Percentiles rank a stretch among this genome's conserved stretches.
phyloP scores from a whole-genome alignment of 805 yeast species.

The Metschnikowia gruessii region DNA sequence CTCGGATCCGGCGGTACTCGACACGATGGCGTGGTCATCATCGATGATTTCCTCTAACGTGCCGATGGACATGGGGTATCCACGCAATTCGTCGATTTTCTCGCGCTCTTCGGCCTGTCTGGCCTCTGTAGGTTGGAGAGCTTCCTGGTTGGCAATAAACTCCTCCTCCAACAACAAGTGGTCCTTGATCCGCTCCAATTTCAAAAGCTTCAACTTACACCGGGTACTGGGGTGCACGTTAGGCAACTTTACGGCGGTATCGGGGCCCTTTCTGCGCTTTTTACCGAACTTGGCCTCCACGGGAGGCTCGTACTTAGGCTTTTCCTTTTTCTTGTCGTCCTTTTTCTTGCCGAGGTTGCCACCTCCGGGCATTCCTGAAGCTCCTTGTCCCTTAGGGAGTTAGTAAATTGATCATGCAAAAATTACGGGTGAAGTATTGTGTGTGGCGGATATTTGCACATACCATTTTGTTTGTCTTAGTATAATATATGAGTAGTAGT shows the following conservation, averaged over 20 bases:
- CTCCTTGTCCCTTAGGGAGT: slow-evolving; percentile 48
- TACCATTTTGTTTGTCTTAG: slow-evolving; percentile 12
- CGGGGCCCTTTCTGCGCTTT: slow-evolving; percentile 91
- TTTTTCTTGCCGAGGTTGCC: slow-evolving; percentile 46
- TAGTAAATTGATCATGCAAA: slow-evolving; percentile 7
- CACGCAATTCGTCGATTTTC: slow-evolving; percentile 92
- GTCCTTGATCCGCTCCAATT: slow-evolving; percentile 95
- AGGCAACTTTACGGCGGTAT: slow-evolving; percentile 81
- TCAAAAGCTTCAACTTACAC: slow-evolving; percentile 84
- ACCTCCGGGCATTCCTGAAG: slow-evolving; percentile 54
- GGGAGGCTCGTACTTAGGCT: slow-evolving; percentile 98
- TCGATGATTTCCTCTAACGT: slow-evolving; percentile 96
- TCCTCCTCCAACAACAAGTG: slow-evolving; percentile 93
- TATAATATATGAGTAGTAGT: slow-evolving; percentile 4
- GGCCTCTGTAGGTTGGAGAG: slow-evolving; percentile 92
- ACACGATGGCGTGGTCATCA: slow-evolving; percentile 98
- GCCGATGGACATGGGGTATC: slow-evolving; percentile 94
- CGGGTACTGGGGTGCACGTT: slow-evolving; percentile 88
- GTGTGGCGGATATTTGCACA: background rate
- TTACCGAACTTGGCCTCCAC: slow-evolving; percentile 92
- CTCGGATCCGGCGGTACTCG: slow-evolving; percentile 94
- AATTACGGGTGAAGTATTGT: background rate
- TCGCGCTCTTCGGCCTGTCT: slow-evolving; percentile 95
- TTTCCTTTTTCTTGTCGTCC: slow-evolving; percentile 67
- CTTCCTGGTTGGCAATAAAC: slow-evolving; percentile 91